A percentile compares a stretch with the other conserved stretches of the same genome.
Evolutionary conservation across 192 early-diverging fungal genomes (phyloP).

Genomic region (Backusella australiensis): DNA sequence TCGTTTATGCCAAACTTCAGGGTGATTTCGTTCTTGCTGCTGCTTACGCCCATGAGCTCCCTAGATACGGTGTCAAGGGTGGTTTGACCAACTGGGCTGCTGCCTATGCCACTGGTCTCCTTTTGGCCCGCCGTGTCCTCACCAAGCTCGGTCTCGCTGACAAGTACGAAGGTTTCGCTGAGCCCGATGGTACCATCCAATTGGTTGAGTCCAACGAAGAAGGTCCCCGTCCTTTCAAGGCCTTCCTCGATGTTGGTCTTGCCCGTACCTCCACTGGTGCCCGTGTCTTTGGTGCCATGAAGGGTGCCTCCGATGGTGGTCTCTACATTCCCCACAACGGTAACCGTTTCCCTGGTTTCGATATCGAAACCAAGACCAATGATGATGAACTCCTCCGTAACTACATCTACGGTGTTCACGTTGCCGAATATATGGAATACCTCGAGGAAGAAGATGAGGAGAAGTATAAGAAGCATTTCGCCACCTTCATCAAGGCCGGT

Average conservation of each 20-base stretch:
- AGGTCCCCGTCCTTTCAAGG: constrained; percentile 84
- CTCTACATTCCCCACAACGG: no score
- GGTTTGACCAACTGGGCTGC: constrained; percentile 99
- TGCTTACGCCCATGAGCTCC: constrained; percentile 97
- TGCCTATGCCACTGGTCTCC: constrained; percentile 97
- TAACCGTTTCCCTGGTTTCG: no score
- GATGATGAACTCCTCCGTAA: constrained; percentile 90
- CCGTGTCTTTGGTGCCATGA: no score
- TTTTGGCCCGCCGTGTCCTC: constrained; percentile 94
- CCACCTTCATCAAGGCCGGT: constrained; percentile 87
- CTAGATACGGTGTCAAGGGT: constrained; percentile 92
- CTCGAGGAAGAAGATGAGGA: constrained; percentile 87
- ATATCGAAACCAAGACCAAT: constrained; percentile 52
- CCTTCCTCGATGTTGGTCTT: no score
- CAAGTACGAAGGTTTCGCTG: constrained; percentile 95
- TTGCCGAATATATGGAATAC: constrained; percentile 74
- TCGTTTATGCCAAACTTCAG: constrained; percentile 97
- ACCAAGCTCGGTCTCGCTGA: constrained; percentile 91
- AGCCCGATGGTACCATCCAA: constrained; percentile 85
- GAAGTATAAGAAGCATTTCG: constrained; percentile 94
- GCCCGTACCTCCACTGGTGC: no score
- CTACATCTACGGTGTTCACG: constrained; percentile 99
- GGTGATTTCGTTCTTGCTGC: constrained; percentile 94
- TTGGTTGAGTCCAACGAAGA: constrained; percentile 89
- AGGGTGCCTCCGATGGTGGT: constrained; percentile 62